phyloP scores from a whole-genome alignment of 495 filamentous ascomycete species.

The Podospora fimiseda region DNA sequence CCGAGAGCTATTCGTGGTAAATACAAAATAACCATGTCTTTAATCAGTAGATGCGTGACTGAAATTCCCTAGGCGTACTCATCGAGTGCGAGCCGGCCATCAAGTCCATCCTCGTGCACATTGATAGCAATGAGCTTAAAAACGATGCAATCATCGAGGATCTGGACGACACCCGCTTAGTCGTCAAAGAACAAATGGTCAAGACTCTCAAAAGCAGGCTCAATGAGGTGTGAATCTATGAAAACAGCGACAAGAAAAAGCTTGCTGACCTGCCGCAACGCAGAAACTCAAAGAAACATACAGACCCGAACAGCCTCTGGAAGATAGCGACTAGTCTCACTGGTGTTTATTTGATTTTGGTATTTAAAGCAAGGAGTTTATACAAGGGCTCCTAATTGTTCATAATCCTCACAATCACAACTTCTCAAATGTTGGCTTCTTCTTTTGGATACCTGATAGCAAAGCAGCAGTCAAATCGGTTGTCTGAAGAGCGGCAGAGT shows the following conservation, averaged over 20 bases:
- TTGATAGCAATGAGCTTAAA: slow-evolving; percentile 42
- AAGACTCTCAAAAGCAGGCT: slow-evolving; percentile 54
- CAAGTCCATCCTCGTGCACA: slow-evolving; percentile 54
- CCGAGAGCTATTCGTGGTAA: slow-evolving; percentile 14
- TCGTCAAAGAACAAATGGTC: slow-evolving; percentile 67
- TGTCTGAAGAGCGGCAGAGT: slow-evolving; percentile 73
- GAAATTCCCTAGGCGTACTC: slow-evolving; percentile 51
- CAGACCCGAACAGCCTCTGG: slow-evolving; percentile 29
- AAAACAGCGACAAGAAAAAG: no score
- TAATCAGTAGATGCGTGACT: no score
- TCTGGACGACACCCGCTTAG: slow-evolving; percentile 63
- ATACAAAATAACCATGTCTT: not conserved
- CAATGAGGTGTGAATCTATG: slow-evolving; percentile 51
- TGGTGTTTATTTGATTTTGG: not conserved
- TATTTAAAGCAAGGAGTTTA: not conserved
- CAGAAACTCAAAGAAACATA: slow-evolving; percentile 41
- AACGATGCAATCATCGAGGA: slow-evolving; percentile 60
- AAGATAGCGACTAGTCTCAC: slow-evolving; percentile 34
- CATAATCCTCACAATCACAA: slow-evolving; percentile 41
- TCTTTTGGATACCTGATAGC: slow-evolving; percentile 69
- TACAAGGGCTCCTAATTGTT: not conserved
- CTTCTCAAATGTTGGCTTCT: slow-evolving; percentile 80
- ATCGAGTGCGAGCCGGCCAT: slow-evolving; percentile 65
- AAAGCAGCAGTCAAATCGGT: slow-evolving; percentile 69
- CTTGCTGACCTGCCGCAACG: not conserved